Evolutionary conservation across 2,329 filamentous ascomycete genomes (phyloP), one percentile per base, ranked within the genome.

Genomic region (Fulvia fulva): DNA sequence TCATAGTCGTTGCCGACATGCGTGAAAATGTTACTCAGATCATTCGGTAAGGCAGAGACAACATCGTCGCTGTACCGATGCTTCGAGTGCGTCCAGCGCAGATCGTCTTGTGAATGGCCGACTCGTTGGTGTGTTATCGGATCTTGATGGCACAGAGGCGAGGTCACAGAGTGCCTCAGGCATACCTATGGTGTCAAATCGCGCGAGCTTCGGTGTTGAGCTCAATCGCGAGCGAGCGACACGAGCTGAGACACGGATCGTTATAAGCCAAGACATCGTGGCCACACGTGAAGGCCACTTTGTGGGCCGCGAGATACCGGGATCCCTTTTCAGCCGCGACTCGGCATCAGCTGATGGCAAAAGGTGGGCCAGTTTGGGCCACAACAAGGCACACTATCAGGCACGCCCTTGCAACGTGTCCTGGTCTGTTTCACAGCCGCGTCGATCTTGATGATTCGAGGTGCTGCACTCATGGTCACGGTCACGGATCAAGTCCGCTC

Each of bases 401-500:
- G 52, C 23, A 30, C 14, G 7, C 32, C 52, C 54, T 43, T 51
- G 54, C 34, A n/a, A 34, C 14, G 22, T 14, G 25, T n/a, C 16
- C 30, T 25, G 2, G 45, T 16, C n/a, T 37, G 46, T 56, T 51
- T 50, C 45, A 37, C n/a, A 51, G 30, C 34, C 21, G n/a, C 5
- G 44, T 41, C 45, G 26, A 28, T 46, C 53, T 28, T 23, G 45
- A 56, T 41, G 11, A 28, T 28, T 51, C 46, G 25, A 46, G 30
- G 46, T 43, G 21, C 34, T 34, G 25, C 26, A 34, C n/a, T 8
- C 16, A 50, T 53, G 23, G 37, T 16, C 34, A 32, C 32, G 23
- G 37, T 16, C 34, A 32, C 32, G 41, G 25, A 56, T 30, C 41
- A 52, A 30, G n/a, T 53, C 16, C 19, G 45, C 55, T 53, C 49